Evolutionary conservation across 176 grass and related monocot species (phyloP).

Genomic region (Paspalum vaginatum): DNA sequence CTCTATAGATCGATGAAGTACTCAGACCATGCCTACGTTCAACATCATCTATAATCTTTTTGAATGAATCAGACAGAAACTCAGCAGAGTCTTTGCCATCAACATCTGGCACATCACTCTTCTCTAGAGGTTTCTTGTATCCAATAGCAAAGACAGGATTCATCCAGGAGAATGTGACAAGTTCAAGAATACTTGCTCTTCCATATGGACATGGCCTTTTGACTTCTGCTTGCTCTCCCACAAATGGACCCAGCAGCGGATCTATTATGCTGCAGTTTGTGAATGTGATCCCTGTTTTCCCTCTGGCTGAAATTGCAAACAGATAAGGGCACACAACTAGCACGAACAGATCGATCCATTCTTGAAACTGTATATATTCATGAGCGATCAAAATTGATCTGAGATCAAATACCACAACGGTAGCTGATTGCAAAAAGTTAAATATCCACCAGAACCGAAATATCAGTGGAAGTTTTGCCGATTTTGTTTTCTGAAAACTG

Average conservation of each 20-base stretch:
- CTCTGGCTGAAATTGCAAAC: conserved; percentile 60
- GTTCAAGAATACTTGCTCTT: conserved; percentile 60
- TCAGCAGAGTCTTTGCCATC: conserved; percentile 59
- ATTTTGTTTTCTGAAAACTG: conserved; percentile 59
- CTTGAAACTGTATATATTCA: conserved; percentile 42
- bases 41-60: conserved; percentile 9
- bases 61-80: conserved; percentile 62
- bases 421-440: conserved; percentile 67
- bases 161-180: conserved; percentile 90
- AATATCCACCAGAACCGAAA: conserved; percentile 74
- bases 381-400: conserved; percentile 41
- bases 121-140: conserved; percentile 78
- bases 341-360: conserved; percentile 52
- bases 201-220: conserved; percentile 60
- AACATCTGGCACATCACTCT: conserved; percentile 73
- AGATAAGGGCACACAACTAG: conserved; percentile 53
- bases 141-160: conserved; percentile 70
- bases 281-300: conserved; percentile 67
- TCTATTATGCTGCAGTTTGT: conserved; percentile 53
- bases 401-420: conserved; percentile 59
- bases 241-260: conserved; percentile 57
- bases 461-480: conserved; percentile 53
- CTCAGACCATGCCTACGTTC: neutral
- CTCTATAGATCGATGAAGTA: neutral
- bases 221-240: conserved; percentile 50